Base-by-base conservation (phyloP, 2,329 filamentous ascomycete species). In the Sarocladiaceae sp. region DNA sequence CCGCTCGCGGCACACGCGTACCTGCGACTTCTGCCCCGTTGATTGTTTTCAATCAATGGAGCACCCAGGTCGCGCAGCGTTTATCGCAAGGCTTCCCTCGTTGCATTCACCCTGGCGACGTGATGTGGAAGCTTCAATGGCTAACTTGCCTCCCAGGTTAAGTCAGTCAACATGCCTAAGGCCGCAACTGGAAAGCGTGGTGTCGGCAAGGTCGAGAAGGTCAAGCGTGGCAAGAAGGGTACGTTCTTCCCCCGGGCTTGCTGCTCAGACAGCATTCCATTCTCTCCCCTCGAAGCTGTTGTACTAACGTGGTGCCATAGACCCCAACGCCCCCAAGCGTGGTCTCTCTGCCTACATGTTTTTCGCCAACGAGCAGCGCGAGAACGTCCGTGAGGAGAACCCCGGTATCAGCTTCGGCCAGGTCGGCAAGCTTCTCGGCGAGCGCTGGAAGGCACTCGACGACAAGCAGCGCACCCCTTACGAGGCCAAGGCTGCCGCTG, bases 301-400 rank as follows among this genome's bases (percentile, higher is more conserved):
- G 12, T 6, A 55, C 60, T 57, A 35, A 59, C 51, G n/a, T 42
- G 39, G 50, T n/a, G n/a, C 54, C 18, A 8, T 64, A 96, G 92
- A 97, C 75, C 91, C 91, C 74, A 97, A 97, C 76, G 93, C 92
- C 56, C 94, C 94, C 72, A 99, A 97, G 91, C 91, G 94, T 75
- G 94, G 93, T 79, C 90, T 99, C 49, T 97, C 94, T 51, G 94
- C 94, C 59, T 99, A 99, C 85, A 99, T 99, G 94, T 97, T 97
- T 87, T 99, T 97, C 72, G 94, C 94, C 84, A 97, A 97, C 69
- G 94, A 97, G 77, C 90, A 97, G 78, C 92, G 94, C 64, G 93
- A 97, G 70, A 96, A 94, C 73, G 94, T 99, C 63, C 90, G 94
- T 64, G 91, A 96, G 71, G 93, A 97, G 75, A 97, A 97, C 82